Conservation (phyloP, 257 asterid species). For the Ehretia macrophylla region DNA sequence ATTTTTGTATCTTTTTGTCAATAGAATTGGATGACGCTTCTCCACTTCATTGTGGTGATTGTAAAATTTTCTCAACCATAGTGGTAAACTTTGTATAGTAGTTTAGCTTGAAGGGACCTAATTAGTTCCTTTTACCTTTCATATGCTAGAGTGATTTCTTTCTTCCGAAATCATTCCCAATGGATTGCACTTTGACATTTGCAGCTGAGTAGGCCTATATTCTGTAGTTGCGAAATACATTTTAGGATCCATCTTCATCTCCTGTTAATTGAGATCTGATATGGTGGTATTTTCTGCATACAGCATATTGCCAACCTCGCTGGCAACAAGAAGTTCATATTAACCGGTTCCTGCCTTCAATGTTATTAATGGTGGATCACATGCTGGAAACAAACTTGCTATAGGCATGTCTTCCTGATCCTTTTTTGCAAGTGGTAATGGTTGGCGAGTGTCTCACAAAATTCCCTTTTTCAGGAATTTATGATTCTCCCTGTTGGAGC, state of each 20-base stretch:
- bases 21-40: too few relatives aligned
- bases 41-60: too few relatives aligned
- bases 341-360: conserved; percentile 99
- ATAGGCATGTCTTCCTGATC: conserved; percentile 51
- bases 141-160: too few relatives aligned
- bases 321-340: conserved; percentile 88
- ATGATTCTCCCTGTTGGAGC: conserved; percentile 99
- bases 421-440: neutral
- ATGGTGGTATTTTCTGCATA: conserved; percentile 4
- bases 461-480: conserved; percentile 55
- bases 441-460: conserved; percentile 9
- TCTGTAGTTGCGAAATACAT: neutral
- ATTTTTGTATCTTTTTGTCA: too few relatives aligned
- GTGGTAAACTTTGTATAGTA: too few relatives aligned
- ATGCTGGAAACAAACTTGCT: conserved; percentile 98
- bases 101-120: too few relatives aligned
- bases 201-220: too few relatives aligned
- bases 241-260: neutral
- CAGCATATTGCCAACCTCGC: conserved; percentile 98
- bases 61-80: too few relatives aligned
- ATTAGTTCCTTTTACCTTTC: too few relatives aligned
- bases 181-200: too few relatives aligned
- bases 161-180: too few relatives aligned
- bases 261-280: neutral
- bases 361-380: conserved; percentile 98